phyloP scores from a whole-genome alignment of 2,329 filamentous ascomycete genomes.

The Calonectria montana region DNA sequence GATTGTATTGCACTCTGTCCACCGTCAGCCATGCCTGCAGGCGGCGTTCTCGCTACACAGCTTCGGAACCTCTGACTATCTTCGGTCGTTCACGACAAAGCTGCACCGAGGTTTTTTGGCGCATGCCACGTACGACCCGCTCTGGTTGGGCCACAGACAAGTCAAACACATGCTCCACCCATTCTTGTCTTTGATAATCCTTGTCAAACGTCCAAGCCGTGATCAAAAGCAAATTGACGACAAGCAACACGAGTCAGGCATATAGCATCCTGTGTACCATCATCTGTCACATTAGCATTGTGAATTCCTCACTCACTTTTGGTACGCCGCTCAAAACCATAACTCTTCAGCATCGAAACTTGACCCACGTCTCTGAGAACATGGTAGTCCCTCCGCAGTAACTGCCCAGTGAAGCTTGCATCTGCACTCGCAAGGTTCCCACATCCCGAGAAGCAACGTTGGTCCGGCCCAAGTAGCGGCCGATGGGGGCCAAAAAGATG shows the following conservation, averaged over 20 bases:
- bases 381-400: neutral
- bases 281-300: neutral
- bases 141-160: neutral
- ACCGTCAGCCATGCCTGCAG: neutral
- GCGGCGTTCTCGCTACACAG: conserved; percentile 4
- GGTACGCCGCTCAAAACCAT: neutral
- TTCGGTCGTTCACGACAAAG: neutral
- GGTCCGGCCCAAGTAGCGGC: neutral
- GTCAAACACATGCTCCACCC: neutral
- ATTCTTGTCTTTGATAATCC: neutral
- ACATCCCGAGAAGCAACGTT: neutral
- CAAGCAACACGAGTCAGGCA: neutral
- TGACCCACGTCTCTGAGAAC: neutral
- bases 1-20: neutral
- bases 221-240: neutral
- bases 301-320: neutral
- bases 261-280: neutral
- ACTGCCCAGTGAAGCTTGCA: neutral
- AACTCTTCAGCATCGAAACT: neutral
- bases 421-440: conserved; percentile 6
- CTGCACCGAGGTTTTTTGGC: conserved; percentile 5
- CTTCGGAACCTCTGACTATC: neutral
- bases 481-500: conserved; percentile 13
- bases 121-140: neutral
- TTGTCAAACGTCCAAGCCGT: neutral